phyloP scores from a whole-genome alignment of 768 basidiomycete species.

The Lactarius deliciosus region DNA sequence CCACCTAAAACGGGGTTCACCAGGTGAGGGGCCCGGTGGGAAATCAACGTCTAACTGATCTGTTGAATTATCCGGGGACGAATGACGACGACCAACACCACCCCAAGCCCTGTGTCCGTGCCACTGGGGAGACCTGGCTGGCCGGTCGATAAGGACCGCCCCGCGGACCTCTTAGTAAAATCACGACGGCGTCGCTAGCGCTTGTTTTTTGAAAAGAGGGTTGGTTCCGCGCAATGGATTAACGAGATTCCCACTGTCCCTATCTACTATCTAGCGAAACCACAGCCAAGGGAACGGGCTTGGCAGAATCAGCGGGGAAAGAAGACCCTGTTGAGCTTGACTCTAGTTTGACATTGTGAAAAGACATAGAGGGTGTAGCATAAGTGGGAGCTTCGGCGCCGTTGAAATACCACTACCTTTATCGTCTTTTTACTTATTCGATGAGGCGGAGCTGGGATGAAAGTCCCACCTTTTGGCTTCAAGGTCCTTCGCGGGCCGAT shows the following conservation, averaged over 20 bases:
- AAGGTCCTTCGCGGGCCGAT: slow-evolving; percentile 67
- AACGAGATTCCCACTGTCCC: slow-evolving; percentile 48
- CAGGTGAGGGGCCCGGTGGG: background rate
- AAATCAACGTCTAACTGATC: no score
- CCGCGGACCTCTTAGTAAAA: background rate
- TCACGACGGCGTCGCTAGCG: background rate
- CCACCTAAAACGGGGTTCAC: background rate
- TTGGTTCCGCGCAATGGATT: slow-evolving; percentile 37
- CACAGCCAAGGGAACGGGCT: slow-evolving; percentile 41
- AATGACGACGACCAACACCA: no score
- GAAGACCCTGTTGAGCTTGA: slow-evolving; percentile 85
- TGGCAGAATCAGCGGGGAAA: slow-evolving; percentile 56
- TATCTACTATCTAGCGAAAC: slow-evolving; percentile 50
- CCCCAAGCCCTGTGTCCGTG: background rate
- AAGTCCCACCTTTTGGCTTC: slow-evolving; percentile 70
- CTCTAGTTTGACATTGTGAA: slow-evolving; percentile 85
- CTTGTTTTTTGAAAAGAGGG: background rate
- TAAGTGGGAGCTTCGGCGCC: slow-evolving; percentile 78
- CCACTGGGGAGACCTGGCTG: background rate
- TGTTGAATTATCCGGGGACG: no score
- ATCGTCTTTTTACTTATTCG: slow-evolving; percentile 79
- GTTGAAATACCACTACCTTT: slow-evolving; percentile 83
- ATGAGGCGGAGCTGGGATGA: slow-evolving; percentile 71
- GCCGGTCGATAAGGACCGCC: background rate
- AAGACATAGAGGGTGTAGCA: slow-evolving; percentile 80